Conservation (phyloP, 1,139 yeast species). For the Suhomyces bokatorum region DNA sequence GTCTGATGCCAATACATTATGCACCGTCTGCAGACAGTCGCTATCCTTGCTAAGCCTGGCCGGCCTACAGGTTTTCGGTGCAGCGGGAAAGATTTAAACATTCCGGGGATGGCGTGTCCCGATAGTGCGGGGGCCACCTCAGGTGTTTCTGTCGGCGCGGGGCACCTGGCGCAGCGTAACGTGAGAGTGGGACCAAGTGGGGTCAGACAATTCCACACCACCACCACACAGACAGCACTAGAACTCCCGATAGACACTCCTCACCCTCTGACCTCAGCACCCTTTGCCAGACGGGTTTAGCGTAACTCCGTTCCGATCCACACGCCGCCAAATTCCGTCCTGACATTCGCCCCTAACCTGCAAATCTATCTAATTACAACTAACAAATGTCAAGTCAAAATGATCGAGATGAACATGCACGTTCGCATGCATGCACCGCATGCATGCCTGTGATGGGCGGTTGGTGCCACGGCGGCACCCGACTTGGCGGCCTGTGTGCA, state of each 20-base stretch:
- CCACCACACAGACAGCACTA: no score
- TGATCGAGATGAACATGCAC: slow-evolving; percentile 13
- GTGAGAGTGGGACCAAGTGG: neutral
- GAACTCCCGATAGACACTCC: no score
- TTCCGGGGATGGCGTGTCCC: slow-evolving; percentile 3
- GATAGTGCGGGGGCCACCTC: slow-evolving; percentile 1
- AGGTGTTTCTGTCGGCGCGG: neutral
- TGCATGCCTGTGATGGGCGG: slow-evolving; percentile 1
- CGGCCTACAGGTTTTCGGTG: slow-evolving; percentile 5
- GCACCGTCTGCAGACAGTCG: no score
- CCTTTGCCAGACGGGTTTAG: neutral
- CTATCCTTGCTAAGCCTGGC: neutral
- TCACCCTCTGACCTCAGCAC: no score
- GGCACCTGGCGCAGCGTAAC: neutral
- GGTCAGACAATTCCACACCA: neutral
- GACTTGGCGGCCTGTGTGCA: neutral
- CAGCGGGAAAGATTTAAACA: slow-evolving; percentile 3
- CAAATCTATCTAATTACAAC: slow-evolving; percentile 6
- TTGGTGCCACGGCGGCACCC: neutral
- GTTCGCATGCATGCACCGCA: slow-evolving; percentile 7
- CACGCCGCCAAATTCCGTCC: neutral
- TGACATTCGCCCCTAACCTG: slow-evolving; percentile 1
- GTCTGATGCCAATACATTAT: no score
- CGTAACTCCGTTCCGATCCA: neutral
- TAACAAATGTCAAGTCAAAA: slow-evolving; percentile 12